These are phyloP conservation scores for Geosmithia morbida DNA, from an alignment of 2,329 filamentous ascomycete species.

Conservation along the genomic window DNA sequence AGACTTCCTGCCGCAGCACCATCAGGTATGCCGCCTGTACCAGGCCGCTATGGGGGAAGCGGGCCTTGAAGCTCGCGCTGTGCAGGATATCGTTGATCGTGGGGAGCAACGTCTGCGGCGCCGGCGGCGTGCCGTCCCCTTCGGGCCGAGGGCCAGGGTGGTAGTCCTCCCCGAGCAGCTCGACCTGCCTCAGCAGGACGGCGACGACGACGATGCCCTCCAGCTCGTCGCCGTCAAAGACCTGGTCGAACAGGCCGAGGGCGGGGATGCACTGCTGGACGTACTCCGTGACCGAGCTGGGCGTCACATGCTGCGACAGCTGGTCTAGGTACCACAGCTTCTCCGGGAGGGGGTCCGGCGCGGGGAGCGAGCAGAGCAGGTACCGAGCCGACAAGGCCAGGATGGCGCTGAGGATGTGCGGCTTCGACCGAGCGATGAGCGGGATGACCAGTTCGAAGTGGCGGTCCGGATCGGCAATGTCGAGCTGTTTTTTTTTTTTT, in stretches of 20 bases:
- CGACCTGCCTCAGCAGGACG: constrained; percentile 22
- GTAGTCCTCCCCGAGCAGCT: constrained; percentile 22
- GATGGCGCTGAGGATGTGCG: constrained; percentile 21
- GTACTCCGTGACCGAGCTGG: constrained; percentile 21
- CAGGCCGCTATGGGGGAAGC: constrained; percentile 18
- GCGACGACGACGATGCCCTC: constrained; percentile 23
- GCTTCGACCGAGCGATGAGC: constrained; percentile 15
- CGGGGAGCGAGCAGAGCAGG: constrained; percentile 17
- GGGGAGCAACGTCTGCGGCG: constrained; percentile 18
- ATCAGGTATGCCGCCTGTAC: constrained; percentile 26
- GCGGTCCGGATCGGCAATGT: constrained; percentile 21
- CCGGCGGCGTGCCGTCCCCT: background rate
- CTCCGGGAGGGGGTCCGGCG: constrained; percentile 17
- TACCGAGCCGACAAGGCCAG: constrained; percentile 23
- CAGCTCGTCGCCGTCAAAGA: constrained; percentile 20
- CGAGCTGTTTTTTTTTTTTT: constrained; percentile 20
- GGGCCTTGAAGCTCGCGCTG: constrained; percentile 17
- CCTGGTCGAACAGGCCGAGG: constrained; percentile 19
- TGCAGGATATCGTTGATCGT: constrained; percentile 23
- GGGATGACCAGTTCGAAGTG: constrained; percentile 24
- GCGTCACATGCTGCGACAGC: constrained; percentile 4
- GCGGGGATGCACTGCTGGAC: constrained; percentile 23
- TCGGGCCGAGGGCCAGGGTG: background rate
- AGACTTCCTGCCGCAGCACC: constrained; percentile 23
- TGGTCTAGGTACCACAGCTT: constrained; percentile 11